phyloP scores from a whole-genome alignment of 306 rosid genomes.

The Urtica urens region DNA sequence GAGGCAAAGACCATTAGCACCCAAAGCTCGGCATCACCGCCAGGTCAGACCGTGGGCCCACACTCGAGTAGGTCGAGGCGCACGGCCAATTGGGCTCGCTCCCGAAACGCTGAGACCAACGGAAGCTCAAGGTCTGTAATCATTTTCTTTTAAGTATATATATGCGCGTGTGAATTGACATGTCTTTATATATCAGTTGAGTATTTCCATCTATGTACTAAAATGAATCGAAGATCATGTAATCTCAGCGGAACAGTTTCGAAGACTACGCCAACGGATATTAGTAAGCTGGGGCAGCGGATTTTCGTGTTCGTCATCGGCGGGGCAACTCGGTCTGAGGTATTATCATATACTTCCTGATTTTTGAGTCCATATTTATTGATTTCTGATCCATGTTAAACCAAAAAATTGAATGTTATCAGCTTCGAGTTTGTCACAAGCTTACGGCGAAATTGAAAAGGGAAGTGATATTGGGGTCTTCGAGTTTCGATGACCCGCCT shows the following conservation, averaged over 20 bases:
- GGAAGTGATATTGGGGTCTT: conserved; percentile 76
- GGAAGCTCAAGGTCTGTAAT: conserved; percentile 63
- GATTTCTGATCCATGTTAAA: conserved; percentile 7
- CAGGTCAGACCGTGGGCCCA: conserved; percentile 40
- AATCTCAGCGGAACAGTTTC: conserved; percentile 58
- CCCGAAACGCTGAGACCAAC: conserved; percentile 60
- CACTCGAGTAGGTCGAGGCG: conserved; percentile 71
- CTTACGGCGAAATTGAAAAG: conserved; percentile 70
- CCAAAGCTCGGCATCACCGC: conserved; percentile 16
- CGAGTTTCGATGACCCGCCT: conserved; percentile 65
- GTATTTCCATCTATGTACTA: background rate
- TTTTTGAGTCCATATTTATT: background rate
- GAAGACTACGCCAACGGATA: conserved; percentile 38
- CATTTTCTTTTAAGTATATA: too few species aligned
- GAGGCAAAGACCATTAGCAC: conserved; percentile 16
- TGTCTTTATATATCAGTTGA: background rate
- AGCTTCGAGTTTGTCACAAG: conserved; percentile 93
- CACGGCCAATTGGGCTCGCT: conserved; percentile 78
- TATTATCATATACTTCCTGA: conserved; percentile 17
- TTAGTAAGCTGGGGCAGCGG: conserved; percentile 75
- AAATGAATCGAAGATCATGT: too few species aligned
- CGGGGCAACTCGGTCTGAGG: conserved; percentile 97
- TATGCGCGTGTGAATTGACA: background rate
- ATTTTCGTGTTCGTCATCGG: conserved; percentile 76
- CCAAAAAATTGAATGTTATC: too few species aligned